Base-by-base conservation (phyloP, 208 protist genomes). In the Wallacemonas collosoma region DNA sequence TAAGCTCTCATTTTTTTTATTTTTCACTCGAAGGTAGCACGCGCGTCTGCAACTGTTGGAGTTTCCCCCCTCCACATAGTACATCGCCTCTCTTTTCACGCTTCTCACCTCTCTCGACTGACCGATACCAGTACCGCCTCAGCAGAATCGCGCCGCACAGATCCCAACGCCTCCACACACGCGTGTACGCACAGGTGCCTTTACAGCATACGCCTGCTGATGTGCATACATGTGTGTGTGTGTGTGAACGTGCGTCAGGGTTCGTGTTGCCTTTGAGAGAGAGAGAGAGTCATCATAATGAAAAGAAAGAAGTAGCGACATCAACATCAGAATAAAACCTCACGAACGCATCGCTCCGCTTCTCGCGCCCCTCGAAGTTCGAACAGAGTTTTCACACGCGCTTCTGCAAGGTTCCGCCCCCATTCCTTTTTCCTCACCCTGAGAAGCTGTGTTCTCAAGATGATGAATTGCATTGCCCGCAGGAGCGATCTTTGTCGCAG, bases 361-460 rank as follows among this genome's bases (percentile, higher is more conserved):
- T 50, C 45, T 12, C 6, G 45, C 45, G 45, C 12, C 45, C 45
- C 45, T 12, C n/a, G 26, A 58, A 36, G 26, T 7, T 9, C 11
- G 53, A 54, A 68, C 9, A 68, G 7, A 48, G 6, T 56, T 54
- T 35, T 56, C 11, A 15, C 26, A 26, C 17, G 39, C 41, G 3
- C 58, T 63, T 72, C 50, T 62, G 68, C 58, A 72, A 65, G 60
- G 48, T 40, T 41, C 48, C 54, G 36, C 26, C 48, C 63, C 48
- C 63, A 38, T 5, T 3, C 5, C 47, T 48, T 12, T 68, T 17
- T 57, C 26, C 7, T 7, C 47, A 35, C 44, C 47, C 7, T 39
- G 50, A 68, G 48, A 68, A 57, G 63, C 63, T 57, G 11, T 68
- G 48, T 57, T 54, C 63, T 57, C 63, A 40, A 57, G 36, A 3